phyloP scores from a whole-genome alignment of 371 early-diverging fungal genomes.

The Haplosporangium sp. region DNA sequence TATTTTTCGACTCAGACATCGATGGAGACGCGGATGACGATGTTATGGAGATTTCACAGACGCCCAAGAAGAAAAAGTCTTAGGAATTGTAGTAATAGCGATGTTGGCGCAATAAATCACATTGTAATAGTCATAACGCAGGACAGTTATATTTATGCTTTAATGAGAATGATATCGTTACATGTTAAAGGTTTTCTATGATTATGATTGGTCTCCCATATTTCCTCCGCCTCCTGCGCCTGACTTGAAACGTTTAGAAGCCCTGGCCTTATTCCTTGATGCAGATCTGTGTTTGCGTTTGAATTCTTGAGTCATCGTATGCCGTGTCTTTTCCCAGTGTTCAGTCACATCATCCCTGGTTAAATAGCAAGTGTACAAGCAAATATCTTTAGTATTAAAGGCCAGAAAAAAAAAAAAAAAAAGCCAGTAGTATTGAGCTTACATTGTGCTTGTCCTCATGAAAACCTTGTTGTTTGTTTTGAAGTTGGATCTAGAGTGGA shows the following conservation, averaged over 20 bases:
- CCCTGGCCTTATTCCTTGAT: constrained; percentile 50
- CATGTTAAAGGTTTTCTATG: background rate
- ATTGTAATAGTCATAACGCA: no score
- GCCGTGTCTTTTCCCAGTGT: constrained; percentile 60
- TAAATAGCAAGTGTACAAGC: background rate
- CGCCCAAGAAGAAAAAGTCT: constrained; percentile 47
- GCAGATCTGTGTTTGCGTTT: constrained; percentile 66
- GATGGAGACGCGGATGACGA: constrained; percentile 52
- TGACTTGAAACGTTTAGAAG: constrained; percentile 39
- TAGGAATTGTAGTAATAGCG: constrained; percentile 3
- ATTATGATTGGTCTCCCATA: constrained; percentile 6
- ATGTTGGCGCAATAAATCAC: no score
- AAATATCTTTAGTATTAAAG: background rate
- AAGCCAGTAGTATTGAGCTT: constrained; percentile 3
- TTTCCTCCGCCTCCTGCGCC: constrained; percentile 7
- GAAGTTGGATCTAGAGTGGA: constrained; percentile 35
- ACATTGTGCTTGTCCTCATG: constrained; percentile 61
- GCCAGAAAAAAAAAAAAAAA: background rate
- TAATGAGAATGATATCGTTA: background rate
- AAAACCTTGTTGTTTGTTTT: constrained; percentile 56
- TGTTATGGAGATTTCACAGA: constrained; percentile 43
- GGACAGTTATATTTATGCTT: background rate
- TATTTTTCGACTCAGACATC: constrained; percentile 23
- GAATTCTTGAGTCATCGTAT: constrained; percentile 65
- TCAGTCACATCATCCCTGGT: constrained; percentile 61